Conservation (phyloP, 2,329 filamentous ascomycete species). For the Waltergamsia citrina region DNA sequence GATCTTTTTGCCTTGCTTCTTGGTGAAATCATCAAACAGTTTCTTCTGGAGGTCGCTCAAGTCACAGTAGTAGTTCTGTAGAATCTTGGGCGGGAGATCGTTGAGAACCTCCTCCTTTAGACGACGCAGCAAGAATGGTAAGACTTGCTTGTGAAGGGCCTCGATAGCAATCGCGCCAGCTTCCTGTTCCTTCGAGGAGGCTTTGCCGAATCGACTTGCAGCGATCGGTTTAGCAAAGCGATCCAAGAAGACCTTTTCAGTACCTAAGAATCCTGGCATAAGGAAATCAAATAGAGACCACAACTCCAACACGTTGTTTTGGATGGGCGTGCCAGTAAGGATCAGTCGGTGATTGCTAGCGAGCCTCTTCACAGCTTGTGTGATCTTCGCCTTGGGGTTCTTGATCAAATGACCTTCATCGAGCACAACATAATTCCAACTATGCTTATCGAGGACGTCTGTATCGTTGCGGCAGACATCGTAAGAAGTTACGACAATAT, state of each 20-base stretch:
- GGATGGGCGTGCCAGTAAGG: conserved; percentile 91
- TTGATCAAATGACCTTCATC: conserved; percentile 98
- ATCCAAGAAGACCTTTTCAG: conserved; percentile 90
- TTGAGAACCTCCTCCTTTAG: conserved; percentile 97
- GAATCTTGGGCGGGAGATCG: conserved; percentile 92
- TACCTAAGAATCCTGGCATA: conserved; percentile 96
- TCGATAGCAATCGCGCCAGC: conserved; percentile 93
- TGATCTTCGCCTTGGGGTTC: conserved; percentile 95
- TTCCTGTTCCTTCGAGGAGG: conserved; percentile 96
- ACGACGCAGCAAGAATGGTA: conserved; percentile 90
- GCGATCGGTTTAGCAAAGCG: conserved; percentile 93
- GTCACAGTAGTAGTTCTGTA: conserved; percentile 99
- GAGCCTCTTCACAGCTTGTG: conserved; percentile 81
- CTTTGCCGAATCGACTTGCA: conserved; percentile 90
- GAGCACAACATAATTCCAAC: conserved; percentile 95
- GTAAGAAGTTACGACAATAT: conserved; percentile 95
- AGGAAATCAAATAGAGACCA: conserved; percentile 99
- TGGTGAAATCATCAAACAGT: conserved; percentile 92
- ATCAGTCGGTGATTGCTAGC: conserved; percentile 91
- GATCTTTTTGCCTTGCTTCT: conserved; percentile 84
- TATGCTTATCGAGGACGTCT: conserved; percentile 73
- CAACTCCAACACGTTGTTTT: conserved; percentile 93
- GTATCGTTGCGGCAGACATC: conserved; percentile 95
- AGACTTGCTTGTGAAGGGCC: conserved; percentile 95
- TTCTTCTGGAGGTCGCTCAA: conserved; percentile 90